Evolutionary conservation across 345 rosid species (phyloP).

Genomic region (Isatis tinctoria): DNA sequence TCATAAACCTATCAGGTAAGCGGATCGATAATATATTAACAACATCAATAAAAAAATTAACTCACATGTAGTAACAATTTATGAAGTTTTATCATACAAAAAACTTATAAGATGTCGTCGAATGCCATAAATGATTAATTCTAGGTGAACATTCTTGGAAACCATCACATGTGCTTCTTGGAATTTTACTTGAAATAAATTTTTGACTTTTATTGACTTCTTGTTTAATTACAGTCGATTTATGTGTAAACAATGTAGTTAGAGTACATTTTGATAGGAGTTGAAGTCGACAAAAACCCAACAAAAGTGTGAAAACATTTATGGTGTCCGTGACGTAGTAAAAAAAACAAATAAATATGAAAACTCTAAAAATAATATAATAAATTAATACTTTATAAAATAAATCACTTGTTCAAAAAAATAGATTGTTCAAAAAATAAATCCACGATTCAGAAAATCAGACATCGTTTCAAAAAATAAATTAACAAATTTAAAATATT

Average conservation of each 20-base stretch:
- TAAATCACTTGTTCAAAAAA: too few relatives aligned
- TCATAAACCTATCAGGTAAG: background rate
- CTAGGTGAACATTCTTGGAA: constrained; percentile 31
- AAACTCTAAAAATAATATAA: background rate
- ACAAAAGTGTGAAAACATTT: constrained; percentile 22
- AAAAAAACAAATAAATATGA: background rate
- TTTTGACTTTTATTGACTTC: constrained; percentile 16
- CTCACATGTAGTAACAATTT: background rate
- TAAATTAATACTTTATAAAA: too few relatives aligned
- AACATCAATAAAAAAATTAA: background rate
- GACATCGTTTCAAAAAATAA: too few relatives aligned
- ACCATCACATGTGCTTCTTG: constrained; percentile 26
- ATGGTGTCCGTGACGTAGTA: constrained; percentile 20
- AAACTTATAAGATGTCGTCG: constrained; percentile 4
- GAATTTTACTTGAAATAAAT: background rate
- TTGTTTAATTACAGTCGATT: background rate
- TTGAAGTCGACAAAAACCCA: constrained; percentile 13
- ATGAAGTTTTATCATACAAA: background rate
- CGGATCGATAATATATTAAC: background rate
- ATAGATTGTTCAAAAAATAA: too few relatives aligned
- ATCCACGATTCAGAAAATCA: too few relatives aligned
- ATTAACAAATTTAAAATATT: too few relatives aligned
- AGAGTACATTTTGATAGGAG: background rate
- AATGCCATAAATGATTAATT: constrained; percentile 18
- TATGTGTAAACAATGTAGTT: constrained; percentile 5